Evolutionary conservation across 805 yeast genomes (phyloP).

Genomic region (Lipomyces sp.): DNA sequence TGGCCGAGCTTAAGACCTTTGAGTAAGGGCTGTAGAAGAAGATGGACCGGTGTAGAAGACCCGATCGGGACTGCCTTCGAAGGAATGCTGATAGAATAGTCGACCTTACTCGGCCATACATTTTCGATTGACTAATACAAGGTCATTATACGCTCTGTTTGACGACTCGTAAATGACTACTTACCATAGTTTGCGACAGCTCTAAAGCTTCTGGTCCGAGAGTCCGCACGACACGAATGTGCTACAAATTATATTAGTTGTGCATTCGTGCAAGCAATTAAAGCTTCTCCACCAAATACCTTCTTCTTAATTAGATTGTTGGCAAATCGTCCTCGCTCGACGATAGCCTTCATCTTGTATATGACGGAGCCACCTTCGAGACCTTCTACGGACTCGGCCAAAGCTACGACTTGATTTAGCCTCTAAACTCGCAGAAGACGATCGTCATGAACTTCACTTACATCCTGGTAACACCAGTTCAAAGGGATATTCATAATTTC

Average conservation of each 20-base stretch:
- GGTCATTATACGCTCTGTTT: neutral
- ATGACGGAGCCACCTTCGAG: slow-evolving; percentile 75
- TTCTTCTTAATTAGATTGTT: slow-evolving; percentile 67
- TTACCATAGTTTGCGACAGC: slow-evolving; percentile 75
- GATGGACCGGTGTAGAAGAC: slow-evolving; percentile 68
- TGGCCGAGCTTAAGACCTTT: slow-evolving; percentile 82
- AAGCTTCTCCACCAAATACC: neutral
- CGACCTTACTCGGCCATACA: slow-evolving; percentile 93
- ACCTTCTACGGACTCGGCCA: slow-evolving; percentile 89
- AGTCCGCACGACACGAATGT: slow-evolving; percentile 81
- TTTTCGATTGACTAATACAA: slow-evolving; percentile 72
- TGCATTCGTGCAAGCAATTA: too few species aligned
- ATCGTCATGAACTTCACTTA: slow-evolving; percentile 32
- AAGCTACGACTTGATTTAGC: slow-evolving; percentile 13
- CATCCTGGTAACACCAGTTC: slow-evolving; percentile 82
- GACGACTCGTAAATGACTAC: neutral
- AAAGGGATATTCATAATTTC: slow-evolving; percentile 91
- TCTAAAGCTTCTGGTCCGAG: slow-evolving; percentile 86
- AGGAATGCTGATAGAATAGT: slow-evolving; percentile 84
- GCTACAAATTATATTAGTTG: slow-evolving; percentile 42
- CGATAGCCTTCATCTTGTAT: slow-evolving; percentile 74
- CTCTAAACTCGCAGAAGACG: neutral
- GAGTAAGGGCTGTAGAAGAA: slow-evolving; percentile 74
- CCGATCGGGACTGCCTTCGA: slow-evolving; percentile 91
- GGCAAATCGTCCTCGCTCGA: slow-evolving; percentile 82